Evolutionary conservation across 768 basidiomycete species (phyloP).

Genomic region (Hygrocybe punicea): DNA sequence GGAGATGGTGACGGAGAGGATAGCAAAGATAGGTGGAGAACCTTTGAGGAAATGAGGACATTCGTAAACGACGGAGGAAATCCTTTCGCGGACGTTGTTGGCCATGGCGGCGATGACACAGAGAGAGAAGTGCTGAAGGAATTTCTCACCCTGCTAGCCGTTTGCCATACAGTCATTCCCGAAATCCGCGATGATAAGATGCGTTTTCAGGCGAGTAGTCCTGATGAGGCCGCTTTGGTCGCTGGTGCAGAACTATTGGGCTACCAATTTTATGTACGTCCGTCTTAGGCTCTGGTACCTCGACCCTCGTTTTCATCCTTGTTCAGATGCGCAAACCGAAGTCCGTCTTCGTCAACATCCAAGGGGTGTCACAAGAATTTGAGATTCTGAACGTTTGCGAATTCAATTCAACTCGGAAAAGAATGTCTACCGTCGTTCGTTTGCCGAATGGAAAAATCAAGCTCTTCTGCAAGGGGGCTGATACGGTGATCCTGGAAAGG

Average conservation of each 20-base stretch:
- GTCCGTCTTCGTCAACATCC: slow-evolving; percentile 85
- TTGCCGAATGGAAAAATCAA: slow-evolving; percentile 88
- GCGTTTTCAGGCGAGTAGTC: slow-evolving; percentile 92
- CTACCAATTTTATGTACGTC: slow-evolving; percentile 87
- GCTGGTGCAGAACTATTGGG: slow-evolving; percentile 89
- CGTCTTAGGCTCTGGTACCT: neutral
- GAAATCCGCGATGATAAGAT: slow-evolving; percentile 88
- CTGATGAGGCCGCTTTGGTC: slow-evolving; percentile 95
- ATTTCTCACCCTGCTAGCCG: slow-evolving; percentile 80
- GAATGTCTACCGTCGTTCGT: slow-evolving; percentile 95
- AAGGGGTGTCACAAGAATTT: slow-evolving; percentile 71
- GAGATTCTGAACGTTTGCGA: slow-evolving; percentile 96
- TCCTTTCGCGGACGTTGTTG: slow-evolving; percentile 56
- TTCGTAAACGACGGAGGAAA: slow-evolving; percentile 51
- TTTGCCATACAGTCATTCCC: slow-evolving; percentile 98
- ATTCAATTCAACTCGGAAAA: slow-evolving; percentile 96
- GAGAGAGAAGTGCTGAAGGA: slow-evolving; percentile 60
- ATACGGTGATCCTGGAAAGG: slow-evolving; percentile 94
- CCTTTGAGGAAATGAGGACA: slow-evolving; percentile 69
- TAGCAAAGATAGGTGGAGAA: slow-evolving; percentile 65
- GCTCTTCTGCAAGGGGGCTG: slow-evolving; percentile 94
- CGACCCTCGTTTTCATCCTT: slow-evolving; percentile 1
- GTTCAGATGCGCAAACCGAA: slow-evolving; percentile 89
- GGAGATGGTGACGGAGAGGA: slow-evolving; percentile 60
- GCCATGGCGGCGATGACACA: slow-evolving; percentile 33